Conservation (phyloP, 2,329 filamentous ascomycete species). For the Fusarium sarcochroum region DNA sequence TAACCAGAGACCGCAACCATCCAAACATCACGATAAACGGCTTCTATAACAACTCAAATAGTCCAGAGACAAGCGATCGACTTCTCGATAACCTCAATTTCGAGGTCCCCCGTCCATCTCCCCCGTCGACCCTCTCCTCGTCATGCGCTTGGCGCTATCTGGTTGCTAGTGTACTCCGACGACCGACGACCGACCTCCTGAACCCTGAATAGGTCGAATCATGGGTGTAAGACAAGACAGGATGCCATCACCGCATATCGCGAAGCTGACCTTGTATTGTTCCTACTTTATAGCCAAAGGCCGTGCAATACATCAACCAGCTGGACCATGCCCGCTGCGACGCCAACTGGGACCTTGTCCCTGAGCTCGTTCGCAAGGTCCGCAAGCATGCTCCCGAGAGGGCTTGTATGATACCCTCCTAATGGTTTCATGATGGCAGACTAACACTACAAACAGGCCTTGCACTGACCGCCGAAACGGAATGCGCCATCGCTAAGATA, state of each 20-base stretch:
- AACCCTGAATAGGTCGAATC: conserved; percentile 51
- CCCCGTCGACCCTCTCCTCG: conserved; percentile 22
- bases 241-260: conserved; percentile 10
- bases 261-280: conserved; percentile 43
- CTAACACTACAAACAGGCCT: conserved; percentile 66
- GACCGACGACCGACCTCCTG: conserved; percentile 46
- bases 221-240: conserved; percentile 55
- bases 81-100: not conserved
- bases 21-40: conserved; percentile 18
- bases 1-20: conserved; percentile 38
- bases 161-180: conserved; percentile 42
- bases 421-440: conserved; percentile 4
- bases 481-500: conserved; percentile 73
- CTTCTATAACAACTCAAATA: conserved; percentile 16
- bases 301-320: conserved; percentile 82
- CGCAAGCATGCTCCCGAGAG: conserved; percentile 92
- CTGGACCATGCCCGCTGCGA: conserved; percentile 91
- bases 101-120: conserved; percentile 13
- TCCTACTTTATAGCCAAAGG: conserved; percentile 72
- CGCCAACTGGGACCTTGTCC: conserved; percentile 87
- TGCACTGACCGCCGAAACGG: conserved; percentile 77
- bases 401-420: conserved; percentile 73
- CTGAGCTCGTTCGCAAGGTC: conserved; percentile 92
- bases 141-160: conserved; percentile 44
- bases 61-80: not conserved